Conservation (phyloP, 2,329 filamentous ascomycete species). For the Pseudogymnoascus sp. region DNA sequence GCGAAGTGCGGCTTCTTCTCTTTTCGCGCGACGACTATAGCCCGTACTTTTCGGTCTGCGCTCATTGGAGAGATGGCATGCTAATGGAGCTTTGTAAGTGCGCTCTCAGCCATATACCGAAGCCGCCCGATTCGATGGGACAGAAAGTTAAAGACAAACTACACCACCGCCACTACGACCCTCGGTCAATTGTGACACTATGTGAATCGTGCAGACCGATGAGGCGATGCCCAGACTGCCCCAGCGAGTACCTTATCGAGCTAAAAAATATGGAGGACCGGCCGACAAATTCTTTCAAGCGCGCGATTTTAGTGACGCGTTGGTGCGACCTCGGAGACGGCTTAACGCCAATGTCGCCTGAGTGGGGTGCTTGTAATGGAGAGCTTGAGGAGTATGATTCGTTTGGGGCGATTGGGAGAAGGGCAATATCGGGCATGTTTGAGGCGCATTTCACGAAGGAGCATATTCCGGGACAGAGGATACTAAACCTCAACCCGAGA, state of each 20-base stretch:
- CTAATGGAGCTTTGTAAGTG: slow-evolving; percentile 56
- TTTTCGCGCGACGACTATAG: slow-evolving; percentile 54
- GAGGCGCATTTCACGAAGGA: slow-evolving; percentile 48
- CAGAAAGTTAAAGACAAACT: slow-evolving; percentile 34
- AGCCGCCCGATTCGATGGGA: slow-evolving; percentile 34
- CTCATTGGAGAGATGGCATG: slow-evolving; percentile 55
- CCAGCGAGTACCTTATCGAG: slow-evolving; percentile 56
- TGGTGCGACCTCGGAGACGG: slow-evolving; percentile 57
- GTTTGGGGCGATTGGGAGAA: slow-evolving; percentile 43
- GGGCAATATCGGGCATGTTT: slow-evolving; percentile 52
- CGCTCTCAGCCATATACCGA: slow-evolving; percentile 49
- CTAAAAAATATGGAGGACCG: slow-evolving; percentile 52
- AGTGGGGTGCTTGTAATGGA: slow-evolving; percentile 52
- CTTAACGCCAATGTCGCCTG: slow-evolving; percentile 39
- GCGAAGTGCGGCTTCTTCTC: slow-evolving; percentile 47
- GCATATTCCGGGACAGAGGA: slow-evolving; percentile 48
- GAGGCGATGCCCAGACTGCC: slow-evolving; percentile 54
- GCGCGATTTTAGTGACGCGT: slow-evolving; percentile 52
- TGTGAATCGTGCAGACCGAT: slow-evolving; percentile 52
- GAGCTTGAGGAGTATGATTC: slow-evolving; percentile 40
- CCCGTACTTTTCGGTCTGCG: slow-evolving; percentile 55
- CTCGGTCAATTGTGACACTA: slow-evolving; percentile 40
- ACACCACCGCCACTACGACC: slow-evolving; percentile 27
- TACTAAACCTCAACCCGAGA: slow-evolving; percentile 52
- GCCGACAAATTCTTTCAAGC: slow-evolving; percentile 43